Base-by-base conservation (phyloP, 495 filamentous ascomycete genomes). In the Penicillium odoratum region DNA sequence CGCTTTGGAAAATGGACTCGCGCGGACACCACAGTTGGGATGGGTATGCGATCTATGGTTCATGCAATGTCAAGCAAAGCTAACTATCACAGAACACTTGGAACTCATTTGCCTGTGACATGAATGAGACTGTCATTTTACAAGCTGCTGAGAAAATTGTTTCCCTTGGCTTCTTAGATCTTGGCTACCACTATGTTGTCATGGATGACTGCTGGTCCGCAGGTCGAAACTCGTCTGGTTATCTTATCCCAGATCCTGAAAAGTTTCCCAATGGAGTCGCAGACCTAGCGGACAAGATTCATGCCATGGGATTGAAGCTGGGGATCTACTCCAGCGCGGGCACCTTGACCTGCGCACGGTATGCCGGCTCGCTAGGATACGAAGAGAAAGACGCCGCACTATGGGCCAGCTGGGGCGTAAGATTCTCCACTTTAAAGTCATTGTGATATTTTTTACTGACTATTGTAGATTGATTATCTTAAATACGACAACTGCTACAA, bases 401-500 rank as follows among this genome's bases (percentile, higher is more conserved):
- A 4, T 87, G 82, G 60, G 84, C 83, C 0, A 71, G 73, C 25
- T 90, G 87, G 87, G 85, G 81, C 0, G 80, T 88, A 16, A 44
- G 50, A 47, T 68, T 40, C 18, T 29, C 46, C 15, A 5, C 25
- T 7, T 2, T 1, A 1, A 30, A 13, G 6, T 30, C 7, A 7
- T 9, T 21, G 4, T 30, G 7, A 7, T 31, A 15, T 28, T 36
- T 4, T 34, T 3, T 48, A 9, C 56, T 53, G 6, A 54, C 15
- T 36, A 63, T 60, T 48, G 49, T 21, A 63, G 52, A 59, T 64
- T 18, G 72, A 77, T 62, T 80, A 87, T 59, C 68, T 87, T 25
- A 89, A 91, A 65, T 89, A 90, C 59, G 88, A 91, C 68, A 90
- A 89, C 71, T 90, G 88, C 74, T 79, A 78, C 68, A 81, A 83